Evolutionary conservation across 2,329 filamentous ascomycete genomes (phyloP), one percentile per base, ranked within the genome.

Genomic region (Cladosporium sp.): DNA sequence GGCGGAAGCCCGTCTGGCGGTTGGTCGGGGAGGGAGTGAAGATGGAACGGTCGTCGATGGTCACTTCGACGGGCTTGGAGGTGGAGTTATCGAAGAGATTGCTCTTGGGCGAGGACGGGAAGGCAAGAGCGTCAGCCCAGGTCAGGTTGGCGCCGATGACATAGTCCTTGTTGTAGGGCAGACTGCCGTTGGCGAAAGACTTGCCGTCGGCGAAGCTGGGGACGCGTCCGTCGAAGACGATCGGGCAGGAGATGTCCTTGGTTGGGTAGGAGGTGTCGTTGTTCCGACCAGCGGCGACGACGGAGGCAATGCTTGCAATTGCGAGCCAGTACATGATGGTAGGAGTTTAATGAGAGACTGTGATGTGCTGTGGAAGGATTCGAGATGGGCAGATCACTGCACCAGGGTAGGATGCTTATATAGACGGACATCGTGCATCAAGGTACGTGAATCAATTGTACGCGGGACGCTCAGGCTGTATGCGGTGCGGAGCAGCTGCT

Each of bases 1-100:
- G 85, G 49, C 87, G 82, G 78, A 89, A 89, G 23, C 87, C 87
- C 2, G 76, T 77, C 75, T 89, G 87, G 78, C 89, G 88, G 26
- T 86, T 86, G 5, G 76, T 77, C 74, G 89, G 86, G 58, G 81
- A 73, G 69, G 83, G 82, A 70, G 79, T 69, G 76, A 89, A 89
- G 75, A 89, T 87, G 70, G 85, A 87, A 66, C 81, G 71, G 74
- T 88, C 86, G 66, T 75, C 81, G 73, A 88, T 83, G 49, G 84
- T 86, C 11, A 87, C 82, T 70, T 85, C 84, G 26, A 87, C 69
- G 5, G 85, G 77, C 37, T 80, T 75, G 52, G 79, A 75, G 18
- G 69, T 70, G 10, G 67, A 65, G 26, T 73, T 72, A 61, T 86
- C 83, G 69, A 85, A 85, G 74, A 81, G 70, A 26, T 83, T 83